These are phyloP conservation scores for Exophiala oligosperma DNA, from an alignment of 2,329 filamentous ascomycete genomes.

Conservation along the genomic window DNA sequence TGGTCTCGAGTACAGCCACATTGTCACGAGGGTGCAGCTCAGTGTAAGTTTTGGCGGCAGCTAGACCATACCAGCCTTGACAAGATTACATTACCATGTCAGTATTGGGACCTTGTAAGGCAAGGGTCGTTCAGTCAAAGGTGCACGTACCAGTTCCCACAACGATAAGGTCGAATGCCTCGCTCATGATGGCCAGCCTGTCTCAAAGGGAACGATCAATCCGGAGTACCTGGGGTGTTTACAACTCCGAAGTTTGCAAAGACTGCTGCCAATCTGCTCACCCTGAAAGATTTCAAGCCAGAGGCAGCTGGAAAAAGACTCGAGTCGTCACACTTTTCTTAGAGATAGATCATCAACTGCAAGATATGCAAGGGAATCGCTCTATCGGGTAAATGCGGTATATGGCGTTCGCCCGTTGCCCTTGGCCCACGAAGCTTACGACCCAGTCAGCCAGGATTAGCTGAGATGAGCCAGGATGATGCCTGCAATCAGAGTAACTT, in stretches of 20 bases:
- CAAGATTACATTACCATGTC: constrained; percentile 5
- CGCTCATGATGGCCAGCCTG: neutral
- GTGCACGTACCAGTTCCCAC: constrained; percentile 51
- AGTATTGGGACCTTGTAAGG: neutral
- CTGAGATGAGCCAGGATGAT: no score
- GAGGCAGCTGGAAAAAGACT: no score
- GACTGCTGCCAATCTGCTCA: neutral
- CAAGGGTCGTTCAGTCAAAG: neutral
- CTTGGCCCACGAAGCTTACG: no score
- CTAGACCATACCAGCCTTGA: constrained; percentile 57
- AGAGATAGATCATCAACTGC: no score
- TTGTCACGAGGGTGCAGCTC: constrained; percentile 58
- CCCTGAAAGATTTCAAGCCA: neutral
- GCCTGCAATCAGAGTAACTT: no score
- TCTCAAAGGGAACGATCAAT: no score
- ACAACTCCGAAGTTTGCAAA: neutral
- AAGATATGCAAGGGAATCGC: no score
- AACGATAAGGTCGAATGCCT: constrained; percentile 36
- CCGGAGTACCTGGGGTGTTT: no score
- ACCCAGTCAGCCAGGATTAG: no score
- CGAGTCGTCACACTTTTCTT: no score
- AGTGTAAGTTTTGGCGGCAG: constrained; percentile 61
- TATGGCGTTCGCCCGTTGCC: no score
- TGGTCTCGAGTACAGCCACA: constrained; percentile 60
- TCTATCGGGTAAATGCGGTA: no score